A percentile compares a stretch with the other conserved stretches of the same genome.
These are phyloP conservation scores for Aspergillus indologenus DNA, from an alignment of 495 filamentous ascomycete species.

Conservation along the genomic window DNA sequence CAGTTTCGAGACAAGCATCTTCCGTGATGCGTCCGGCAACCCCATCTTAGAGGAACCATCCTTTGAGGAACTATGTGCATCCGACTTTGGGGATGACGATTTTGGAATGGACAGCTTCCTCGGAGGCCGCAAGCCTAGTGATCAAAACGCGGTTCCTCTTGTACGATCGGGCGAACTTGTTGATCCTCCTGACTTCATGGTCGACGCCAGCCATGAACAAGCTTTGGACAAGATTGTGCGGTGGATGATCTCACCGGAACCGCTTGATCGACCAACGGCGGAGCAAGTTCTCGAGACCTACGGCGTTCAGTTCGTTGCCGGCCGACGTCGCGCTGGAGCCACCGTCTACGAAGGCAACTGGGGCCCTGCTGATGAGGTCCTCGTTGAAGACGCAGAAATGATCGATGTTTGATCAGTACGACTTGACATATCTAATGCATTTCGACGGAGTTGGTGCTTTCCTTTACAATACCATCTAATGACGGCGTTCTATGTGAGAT, in stretches of 20 bases:
- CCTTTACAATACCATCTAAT: constrained; percentile 35
- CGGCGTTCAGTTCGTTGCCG: constrained; percentile 72
- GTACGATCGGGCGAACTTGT: constrained; percentile 63
- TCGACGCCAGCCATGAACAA: constrained; percentile 59
- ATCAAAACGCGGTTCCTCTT: constrained; percentile 29
- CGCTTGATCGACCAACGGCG: constrained; percentile 68
- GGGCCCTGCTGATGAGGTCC: constrained; percentile 75
- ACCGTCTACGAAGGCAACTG: constrained; percentile 94
- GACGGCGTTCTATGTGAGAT: constrained; percentile 29
- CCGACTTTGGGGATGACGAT: constrained; percentile 46
- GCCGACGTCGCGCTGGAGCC: constrained; percentile 74
- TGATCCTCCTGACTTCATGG: constrained; percentile 83
- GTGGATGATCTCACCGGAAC: constrained; percentile 81
- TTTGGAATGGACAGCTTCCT: constrained; percentile 35
- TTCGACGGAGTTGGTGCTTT: constrained; percentile 40
- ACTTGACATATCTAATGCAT: constrained; percentile 36
- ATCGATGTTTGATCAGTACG: constrained; percentile 58
- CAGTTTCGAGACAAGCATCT: constrained; percentile 65
- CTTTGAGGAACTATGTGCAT: constrained; percentile 50
- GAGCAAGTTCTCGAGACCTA: constrained; percentile 65
- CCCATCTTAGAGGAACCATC: constrained; percentile 49
- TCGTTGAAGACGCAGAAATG: constrained; percentile 71
- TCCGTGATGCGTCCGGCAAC: constrained; percentile 73
- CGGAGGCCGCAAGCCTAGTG: constrained; percentile 23
- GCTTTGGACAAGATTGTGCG: constrained; percentile 81